Conservation (phyloP, 176 grass and related monocot species). For the Guadua angustifolia region DNA sequence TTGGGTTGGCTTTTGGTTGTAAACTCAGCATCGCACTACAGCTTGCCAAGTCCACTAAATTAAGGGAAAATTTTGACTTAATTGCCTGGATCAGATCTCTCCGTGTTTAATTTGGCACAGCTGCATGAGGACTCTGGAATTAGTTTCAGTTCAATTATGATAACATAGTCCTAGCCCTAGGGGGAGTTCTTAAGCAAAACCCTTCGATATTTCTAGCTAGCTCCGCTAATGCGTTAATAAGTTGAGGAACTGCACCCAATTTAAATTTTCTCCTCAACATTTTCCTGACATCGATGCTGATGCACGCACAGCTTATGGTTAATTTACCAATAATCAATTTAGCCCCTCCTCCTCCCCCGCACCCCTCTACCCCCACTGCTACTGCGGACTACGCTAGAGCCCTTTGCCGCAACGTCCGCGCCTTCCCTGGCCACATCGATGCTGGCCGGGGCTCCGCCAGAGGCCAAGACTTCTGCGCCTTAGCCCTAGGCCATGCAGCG, state of each 20-base stretch:
- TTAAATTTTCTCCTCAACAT: neutral
- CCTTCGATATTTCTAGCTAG: neutral
- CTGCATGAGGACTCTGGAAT: neutral
- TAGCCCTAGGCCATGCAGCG: too few relatives aligned
- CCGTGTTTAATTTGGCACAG: neutral
- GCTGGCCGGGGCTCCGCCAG: too few relatives aligned
- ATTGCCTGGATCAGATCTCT: neutral
- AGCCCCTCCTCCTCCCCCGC: too few relatives aligned
- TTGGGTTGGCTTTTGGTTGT: neutral
- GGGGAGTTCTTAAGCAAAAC: neutral
- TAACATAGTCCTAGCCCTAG: neutral
- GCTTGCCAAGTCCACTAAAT: neutral
- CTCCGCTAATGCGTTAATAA: neutral
- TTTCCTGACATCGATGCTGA: neutral
- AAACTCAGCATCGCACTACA: neutral
- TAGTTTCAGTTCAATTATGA: neutral
- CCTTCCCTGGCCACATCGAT: too few relatives aligned
- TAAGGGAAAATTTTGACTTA: neutral
- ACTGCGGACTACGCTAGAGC: too few relatives aligned
- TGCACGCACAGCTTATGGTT: neutral
- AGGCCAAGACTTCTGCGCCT: too few relatives aligned
- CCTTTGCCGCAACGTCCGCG: too few relatives aligned
- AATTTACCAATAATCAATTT: neutral
- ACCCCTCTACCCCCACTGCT: too few relatives aligned
- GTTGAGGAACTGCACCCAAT: neutral